Evolutionary conservation across 169 alveolate genomes (phyloP).

Genomic region (Blepharisma undulans): DNA sequence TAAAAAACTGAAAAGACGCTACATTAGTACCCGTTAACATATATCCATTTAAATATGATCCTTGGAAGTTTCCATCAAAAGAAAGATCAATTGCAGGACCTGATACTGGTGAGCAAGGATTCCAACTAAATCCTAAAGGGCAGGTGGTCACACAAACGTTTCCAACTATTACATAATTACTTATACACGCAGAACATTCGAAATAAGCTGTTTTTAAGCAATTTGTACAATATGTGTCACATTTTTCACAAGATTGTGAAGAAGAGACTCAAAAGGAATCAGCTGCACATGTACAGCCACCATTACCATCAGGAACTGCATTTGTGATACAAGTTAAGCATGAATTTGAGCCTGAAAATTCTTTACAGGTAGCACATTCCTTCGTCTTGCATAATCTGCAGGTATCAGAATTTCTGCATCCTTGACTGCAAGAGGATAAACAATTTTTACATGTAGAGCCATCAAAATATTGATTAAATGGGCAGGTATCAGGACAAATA

Average conservation of each 20-base stretch:
- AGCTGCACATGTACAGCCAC: background rate
- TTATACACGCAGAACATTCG: background rate
- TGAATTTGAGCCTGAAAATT: background rate
- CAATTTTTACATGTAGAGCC: background rate
- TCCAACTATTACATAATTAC: background rate
- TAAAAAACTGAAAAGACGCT: background rate
- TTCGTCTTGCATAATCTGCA: background rate
- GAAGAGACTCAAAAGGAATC: background rate
- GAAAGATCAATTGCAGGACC: background rate
- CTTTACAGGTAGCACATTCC: background rate
- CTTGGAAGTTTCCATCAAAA: background rate
- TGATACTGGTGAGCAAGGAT: background rate
- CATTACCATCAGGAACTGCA: background rate
- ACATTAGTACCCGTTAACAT: background rate
- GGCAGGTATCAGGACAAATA: background rate
- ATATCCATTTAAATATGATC: background rate
- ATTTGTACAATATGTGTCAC: background rate
- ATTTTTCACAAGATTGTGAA: background rate
- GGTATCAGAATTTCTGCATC: background rate
- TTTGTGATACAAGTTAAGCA: background rate
- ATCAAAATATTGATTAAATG: background rate
- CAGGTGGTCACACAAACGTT: background rate
- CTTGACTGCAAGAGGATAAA: background rate
- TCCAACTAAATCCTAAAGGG: background rate
- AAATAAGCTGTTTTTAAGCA: background rate